These are phyloP conservation scores for Planoprotostelium fungivorum DNA, from an alignment of 78 protist genomes.

Conservation along the genomic window DNA sequence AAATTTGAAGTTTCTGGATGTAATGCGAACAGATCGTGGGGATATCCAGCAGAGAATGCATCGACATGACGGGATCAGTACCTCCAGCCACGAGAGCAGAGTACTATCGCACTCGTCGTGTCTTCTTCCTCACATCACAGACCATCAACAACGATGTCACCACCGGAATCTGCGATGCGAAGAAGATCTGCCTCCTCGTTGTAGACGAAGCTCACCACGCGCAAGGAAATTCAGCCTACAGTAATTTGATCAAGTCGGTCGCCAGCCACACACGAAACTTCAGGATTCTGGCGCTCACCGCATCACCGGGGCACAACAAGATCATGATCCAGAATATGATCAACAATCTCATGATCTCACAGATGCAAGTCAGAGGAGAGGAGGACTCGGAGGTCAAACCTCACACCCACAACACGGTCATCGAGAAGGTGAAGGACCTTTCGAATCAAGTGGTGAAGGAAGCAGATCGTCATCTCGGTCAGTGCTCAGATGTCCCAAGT, in stretches of 20 bases:
- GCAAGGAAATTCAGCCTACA: slow-evolving; percentile 72
- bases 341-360: slow-evolving; percentile 57
- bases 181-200: slow-evolving; percentile 35
- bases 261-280: slow-evolving; percentile 20
- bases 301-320: slow-evolving; percentile 91
- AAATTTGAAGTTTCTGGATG: too few relatives aligned
- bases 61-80: slow-evolving; percentile 63
- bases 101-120: slow-evolving; percentile 63
- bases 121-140: slow-evolving; percentile 90
- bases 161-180: slow-evolving; percentile 29
- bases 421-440: slow-evolving; percentile 2
- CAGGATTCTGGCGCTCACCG: slow-evolving; percentile 89
- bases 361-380: slow-evolving; percentile 71
- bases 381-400: slow-evolving; percentile 38
- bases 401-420: slow-evolving; percentile 18
- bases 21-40: slow-evolving; percentile 23
- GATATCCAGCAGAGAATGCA: not conserved
- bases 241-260: slow-evolving; percentile 18
- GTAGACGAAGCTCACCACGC: slow-evolving; percentile 91
- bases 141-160: slow-evolving; percentile 62
- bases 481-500: not conserved
- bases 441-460: not conserved
- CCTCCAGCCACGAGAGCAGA: not conserved
- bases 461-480: not conserved
- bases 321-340: slow-evolving; percentile 61